Evolutionary conservation across 345 rosid genomes (phyloP), one percentile per base, ranked within the genome.

Genomic region (Corchorus olitorius): DNA sequence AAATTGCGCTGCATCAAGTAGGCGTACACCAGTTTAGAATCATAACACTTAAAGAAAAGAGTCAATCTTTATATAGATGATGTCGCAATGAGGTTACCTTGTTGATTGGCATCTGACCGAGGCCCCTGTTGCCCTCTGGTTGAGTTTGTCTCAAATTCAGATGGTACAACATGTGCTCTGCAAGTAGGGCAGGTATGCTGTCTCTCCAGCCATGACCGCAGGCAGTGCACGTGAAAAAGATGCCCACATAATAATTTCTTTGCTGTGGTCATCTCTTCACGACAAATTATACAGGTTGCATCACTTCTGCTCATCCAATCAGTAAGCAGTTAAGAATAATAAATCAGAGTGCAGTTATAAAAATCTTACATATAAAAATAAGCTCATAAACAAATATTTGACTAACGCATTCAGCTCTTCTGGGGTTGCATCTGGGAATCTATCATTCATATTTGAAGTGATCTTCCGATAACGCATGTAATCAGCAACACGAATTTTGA

Each of bases 121-220:
- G 89, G 65, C 73, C 83, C 96, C 76, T 82, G 88, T 76, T 89
- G 98, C 58, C 86, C 91, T 66, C 87, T 84, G 13, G 86, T 59
- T n/a, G 91, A 72, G 78, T 77, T 82, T 80, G 91, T 74, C 76
- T 86, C 87, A 85, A 74, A 88, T 76, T 93, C 97, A 81, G 98
- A 78, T 45, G 97, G 97, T 55, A 92, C 93, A 83, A 95, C 97
- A 33, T 84, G 85, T 5, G 98, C 98, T 80, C 98, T 90, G 84
- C 98, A 95, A 46, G 98, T 95, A 46, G 99, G 99, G 64, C 99
- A 95, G 17, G 99, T 95, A 84, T 93, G 94, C 62, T 95, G 98
- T 53, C 99, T 79, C 87, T 95, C 98, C 74, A 95, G 84, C 99
- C 99, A 95, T 22, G 97, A 95, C 8, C 99, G 96, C 17, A 95